Percentiles rank a stretch among this genome's conserved stretches.
These are phyloP conservation scores for Plasmopara muralis DNA, from an alignment of 352 stramenopile genomes.

Conservation along the genomic window DNA sequence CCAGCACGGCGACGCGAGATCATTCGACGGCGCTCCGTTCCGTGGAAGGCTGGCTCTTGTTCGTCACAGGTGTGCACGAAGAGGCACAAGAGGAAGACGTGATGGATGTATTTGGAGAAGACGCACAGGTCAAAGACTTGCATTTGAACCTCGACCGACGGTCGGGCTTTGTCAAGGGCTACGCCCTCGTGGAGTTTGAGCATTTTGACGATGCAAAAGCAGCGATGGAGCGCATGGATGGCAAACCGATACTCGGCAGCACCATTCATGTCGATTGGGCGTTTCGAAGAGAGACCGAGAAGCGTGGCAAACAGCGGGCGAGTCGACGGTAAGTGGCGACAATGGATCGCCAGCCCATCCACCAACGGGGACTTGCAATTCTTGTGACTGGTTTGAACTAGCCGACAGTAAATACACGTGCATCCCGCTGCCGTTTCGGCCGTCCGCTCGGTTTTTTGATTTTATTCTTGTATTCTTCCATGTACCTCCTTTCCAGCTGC, in stretches of 20 bases:
- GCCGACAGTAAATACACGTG: conserved; percentile 65
- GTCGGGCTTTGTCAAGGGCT: conserved; percentile 95
- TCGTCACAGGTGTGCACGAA: conserved; percentile 93
- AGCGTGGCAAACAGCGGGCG: conserved; percentile 26
- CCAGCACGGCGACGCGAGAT: conserved; percentile 12
- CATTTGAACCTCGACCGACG: conserved; percentile 93
- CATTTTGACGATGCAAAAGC: conserved; percentile 87
- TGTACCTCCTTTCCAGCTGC: conserved; percentile 58
- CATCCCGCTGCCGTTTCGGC: conserved; percentile 69
- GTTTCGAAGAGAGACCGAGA: conserved; percentile 64
- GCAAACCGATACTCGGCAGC: conserved; percentile 84
- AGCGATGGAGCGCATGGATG: conserved; percentile 91
- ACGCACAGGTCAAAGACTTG: conserved; percentile 94
- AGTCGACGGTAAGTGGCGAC: conserved; percentile 42
- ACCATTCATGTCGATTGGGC: conserved; percentile 91
- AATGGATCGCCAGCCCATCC: background rate
- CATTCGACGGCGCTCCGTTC: conserved; percentile 64
- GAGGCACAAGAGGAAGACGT: conserved; percentile 96
- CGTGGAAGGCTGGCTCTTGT: conserved; percentile 96
- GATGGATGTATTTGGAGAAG: conserved; percentile 92
- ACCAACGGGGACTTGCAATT: background rate
- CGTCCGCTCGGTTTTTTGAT: conserved; percentile 77
- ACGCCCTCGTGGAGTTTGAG: conserved; percentile 93
- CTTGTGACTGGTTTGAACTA: conserved; percentile 13
- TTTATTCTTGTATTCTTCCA: conserved; percentile 82